A percentile compares a stretch with the other conserved stretches of the same genome.
phyloP scores from a whole-genome alignment of 805 yeast genomes.

The Ogataea chonburiensis region DNA sequence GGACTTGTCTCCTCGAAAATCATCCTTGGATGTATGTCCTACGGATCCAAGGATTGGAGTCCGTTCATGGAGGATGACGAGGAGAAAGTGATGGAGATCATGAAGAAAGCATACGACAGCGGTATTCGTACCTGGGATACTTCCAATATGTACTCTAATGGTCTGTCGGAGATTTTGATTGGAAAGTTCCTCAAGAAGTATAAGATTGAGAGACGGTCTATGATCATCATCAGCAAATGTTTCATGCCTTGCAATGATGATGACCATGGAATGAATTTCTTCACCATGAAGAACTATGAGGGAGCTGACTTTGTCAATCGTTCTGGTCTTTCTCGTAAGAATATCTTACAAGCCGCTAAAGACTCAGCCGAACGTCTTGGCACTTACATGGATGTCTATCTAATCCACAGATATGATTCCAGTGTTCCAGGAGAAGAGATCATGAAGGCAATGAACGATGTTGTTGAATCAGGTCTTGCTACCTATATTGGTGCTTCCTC shows the following conservation, averaged over 20 bases:
- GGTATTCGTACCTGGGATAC: conserved; percentile 53
- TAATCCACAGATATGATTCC: conserved; percentile 54
- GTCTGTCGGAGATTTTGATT: conserved; percentile 47
- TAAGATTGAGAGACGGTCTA: conserved; percentile 50
- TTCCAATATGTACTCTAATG: conserved; percentile 48
- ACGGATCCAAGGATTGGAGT: conserved; percentile 44
- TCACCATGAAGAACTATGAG: conserved; percentile 21
- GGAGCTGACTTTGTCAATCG: conserved; percentile 33
- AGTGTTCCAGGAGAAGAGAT: conserved; percentile 49
- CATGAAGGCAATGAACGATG: conserved; percentile 56
- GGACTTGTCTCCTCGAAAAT: conserved; percentile 44
- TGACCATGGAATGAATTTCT: conserved; percentile 3
- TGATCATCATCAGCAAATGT: conserved; percentile 53
- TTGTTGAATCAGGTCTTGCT: conserved; percentile 45
- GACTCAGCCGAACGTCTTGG: conserved; percentile 47
- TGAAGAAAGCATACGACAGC: conserved; percentile 47
- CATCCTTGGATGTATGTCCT: conserved; percentile 56
- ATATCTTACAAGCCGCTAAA: conserved; percentile 43
- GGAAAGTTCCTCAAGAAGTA: conserved; percentile 55
- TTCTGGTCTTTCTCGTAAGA: conserved; percentile 44
- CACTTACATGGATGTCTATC: conserved; percentile 52
- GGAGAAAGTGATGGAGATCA: conserved; percentile 41
- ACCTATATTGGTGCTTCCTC: conserved; percentile 64
- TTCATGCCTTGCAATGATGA: conserved; percentile 33
- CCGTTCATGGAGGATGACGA: conserved; percentile 49